Conservation (phyloP, 2,329 filamentous ascomycete species). For the Blastomyces silverae region DNA sequence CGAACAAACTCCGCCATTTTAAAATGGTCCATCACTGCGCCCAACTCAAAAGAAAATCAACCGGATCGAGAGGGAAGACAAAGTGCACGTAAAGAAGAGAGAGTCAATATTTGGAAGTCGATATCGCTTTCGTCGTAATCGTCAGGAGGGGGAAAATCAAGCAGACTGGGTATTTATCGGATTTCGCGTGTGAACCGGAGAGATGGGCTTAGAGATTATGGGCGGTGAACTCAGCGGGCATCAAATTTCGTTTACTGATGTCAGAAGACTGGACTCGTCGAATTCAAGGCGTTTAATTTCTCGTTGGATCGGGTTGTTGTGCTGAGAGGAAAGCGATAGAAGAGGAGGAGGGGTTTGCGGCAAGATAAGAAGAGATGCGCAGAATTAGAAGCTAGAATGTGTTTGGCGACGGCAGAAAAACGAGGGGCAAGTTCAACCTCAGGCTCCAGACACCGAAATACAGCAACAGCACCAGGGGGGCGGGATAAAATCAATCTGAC, state of each 20-base stretch:
- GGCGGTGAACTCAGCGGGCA: not conserved
- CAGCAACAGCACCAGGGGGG: not conserved
- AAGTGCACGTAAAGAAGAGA: not conserved
- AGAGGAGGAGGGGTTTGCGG: not conserved
- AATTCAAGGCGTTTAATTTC: not conserved
- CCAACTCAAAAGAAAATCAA: not conserved
- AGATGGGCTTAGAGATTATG: not conserved
- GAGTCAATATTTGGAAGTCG: not conserved
- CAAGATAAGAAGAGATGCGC: conserved; percentile 4
- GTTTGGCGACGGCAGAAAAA: conserved; percentile 6
- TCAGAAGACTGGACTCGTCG: not conserved
- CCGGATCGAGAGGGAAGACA: conserved; percentile 1
- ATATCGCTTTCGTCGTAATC: not conserved
- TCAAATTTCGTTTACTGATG: not conserved
- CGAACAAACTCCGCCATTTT: conserved; percentile 98
- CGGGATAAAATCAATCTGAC: not conserved
- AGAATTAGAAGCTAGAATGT: not conserved
- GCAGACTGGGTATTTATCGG: not conserved
- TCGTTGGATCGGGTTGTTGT: not conserved
- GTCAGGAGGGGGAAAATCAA: not conserved
- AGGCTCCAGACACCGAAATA: not conserved
- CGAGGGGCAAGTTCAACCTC: conserved; percentile 8
- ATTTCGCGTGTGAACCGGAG: not conserved
- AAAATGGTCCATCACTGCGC: conserved; percentile 25
- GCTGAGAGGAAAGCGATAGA: not conserved